Evolutionary conservation across 352 stramenopile genomes (phyloP), one percentile per base, ranked within the genome.

Genomic region (Aphanomyces stellatus): DNA sequence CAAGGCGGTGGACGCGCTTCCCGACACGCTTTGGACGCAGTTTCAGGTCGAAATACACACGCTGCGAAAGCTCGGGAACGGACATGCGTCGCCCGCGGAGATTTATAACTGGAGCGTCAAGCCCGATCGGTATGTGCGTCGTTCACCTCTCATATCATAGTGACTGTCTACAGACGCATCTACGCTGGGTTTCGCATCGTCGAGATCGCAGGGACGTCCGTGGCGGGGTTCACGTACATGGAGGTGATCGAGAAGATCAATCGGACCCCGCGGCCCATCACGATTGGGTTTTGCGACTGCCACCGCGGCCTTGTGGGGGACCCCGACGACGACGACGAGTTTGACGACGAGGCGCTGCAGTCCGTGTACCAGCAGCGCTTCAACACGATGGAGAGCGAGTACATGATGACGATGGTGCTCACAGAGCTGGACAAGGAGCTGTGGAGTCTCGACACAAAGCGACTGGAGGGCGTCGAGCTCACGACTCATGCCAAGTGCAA

Each of bases 21-120:
- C 86, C 41, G 86, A 85, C 1, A 28, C 72, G 19, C 60, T 43
- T n/a, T 71, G 33, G 42, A 28, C 46, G 49, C 60, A 65, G 27
- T 65, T 59, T 25, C 33, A 71, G 56, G 40, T 65, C 27, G 49
- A 56, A 22, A 51, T 57, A 30, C 65, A 61, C 59, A 51, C 35
- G 19, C 31, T 66, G 11, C 34, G 37, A 5, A 62, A 87, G 79
- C 68, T 94, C 13, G 75, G 77, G 19, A 93, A 85, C 43, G 86
- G 86, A 25, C 81, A 91, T 73, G 80, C 86, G 37, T 91, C 82
- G 71, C 86, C 86, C 43, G 86, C 86, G 5, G 86, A 94, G 72
- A 90, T 94, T 65, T 95, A 95, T 76, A 95, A 95, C 70, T 95
- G 86, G 86, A 87, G 86, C 69, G 83, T 93, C 53, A 95, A 95